Percentiles rank a stretch among this genome's conserved stretches.
phyloP scores from a whole-genome alignment of 2,329 filamentous ascomycete genomes.

The Stagonosporopsis vannaccii region DNA sequence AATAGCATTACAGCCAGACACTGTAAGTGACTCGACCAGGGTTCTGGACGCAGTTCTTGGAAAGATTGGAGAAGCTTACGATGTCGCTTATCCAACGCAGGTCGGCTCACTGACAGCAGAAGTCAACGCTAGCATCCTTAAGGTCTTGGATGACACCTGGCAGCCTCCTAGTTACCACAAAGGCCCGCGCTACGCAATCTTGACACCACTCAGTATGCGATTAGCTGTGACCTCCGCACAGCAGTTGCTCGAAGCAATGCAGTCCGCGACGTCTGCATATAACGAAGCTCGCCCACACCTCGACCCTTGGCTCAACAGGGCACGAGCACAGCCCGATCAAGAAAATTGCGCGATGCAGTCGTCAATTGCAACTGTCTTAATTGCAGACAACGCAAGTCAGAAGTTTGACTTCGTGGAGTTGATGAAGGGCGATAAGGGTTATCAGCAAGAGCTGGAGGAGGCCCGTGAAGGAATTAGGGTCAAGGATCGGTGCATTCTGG shows the following conservation, averaged over 20 bases:
- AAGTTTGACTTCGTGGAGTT: not conserved
- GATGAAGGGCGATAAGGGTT: not conserved
- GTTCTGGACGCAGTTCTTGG: not conserved
- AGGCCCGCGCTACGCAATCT: not conserved
- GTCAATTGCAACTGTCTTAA: not conserved
- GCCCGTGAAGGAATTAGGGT: not conserved
- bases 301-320: not conserved
- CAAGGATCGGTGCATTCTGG: not conserved
- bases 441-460: not conserved
- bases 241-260: not conserved
- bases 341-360: not conserved
- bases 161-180: not conserved
- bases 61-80: not conserved
- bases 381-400: not conserved
- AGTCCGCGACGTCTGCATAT: not conserved
- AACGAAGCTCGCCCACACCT: not conserved
- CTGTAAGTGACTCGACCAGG: not conserved
- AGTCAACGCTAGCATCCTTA: not conserved
- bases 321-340: not conserved
- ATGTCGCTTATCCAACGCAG: not conserved
- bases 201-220: not conserved
- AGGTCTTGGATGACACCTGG: not conserved
- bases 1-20: not conserved
- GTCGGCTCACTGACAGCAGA: not conserved
- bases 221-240: not conserved